These are phyloP conservation scores for Marasmius tenuissimus DNA, from an alignment of 1,284 basidiomycete genomes.

Conservation along the genomic window DNA sequence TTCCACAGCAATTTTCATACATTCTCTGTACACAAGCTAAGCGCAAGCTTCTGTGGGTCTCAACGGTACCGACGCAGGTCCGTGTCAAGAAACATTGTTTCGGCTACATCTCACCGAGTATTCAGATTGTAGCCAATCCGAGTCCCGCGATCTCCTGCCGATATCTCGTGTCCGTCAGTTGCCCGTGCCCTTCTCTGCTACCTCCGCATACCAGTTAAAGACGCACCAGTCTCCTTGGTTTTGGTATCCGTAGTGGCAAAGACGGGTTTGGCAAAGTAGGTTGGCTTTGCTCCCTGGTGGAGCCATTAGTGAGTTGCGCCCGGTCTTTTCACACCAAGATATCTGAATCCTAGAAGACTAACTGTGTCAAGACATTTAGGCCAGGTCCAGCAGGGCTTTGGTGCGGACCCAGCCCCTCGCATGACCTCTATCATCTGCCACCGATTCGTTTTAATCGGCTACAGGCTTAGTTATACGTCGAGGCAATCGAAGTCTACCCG, in stretches of 20 bases:
- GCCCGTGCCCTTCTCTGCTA: conserved; percentile 6
- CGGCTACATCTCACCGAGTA: no score
- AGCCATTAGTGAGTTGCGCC: conserved; percentile 9
- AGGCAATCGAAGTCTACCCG: no score
- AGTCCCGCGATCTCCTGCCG: conserved; percentile 8
- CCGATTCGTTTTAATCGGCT: no score
- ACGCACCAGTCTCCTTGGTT: conserved; percentile 7
- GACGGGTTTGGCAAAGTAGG: conserved; percentile 7
- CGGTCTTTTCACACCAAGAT: not conserved
- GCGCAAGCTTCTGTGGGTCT: no score
- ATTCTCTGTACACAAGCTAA: no score
- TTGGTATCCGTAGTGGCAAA: conserved; percentile 8
- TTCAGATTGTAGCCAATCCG: conserved; percentile 6
- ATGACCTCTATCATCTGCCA: no score
- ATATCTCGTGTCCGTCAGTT: conserved; percentile 6
- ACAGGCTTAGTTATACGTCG: no score
- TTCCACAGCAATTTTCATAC: no score
- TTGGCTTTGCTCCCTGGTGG: conserved; percentile 8
- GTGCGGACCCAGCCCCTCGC: no score
- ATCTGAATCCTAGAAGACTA: not conserved
- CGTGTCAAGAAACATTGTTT: no score
- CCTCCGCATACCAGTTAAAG: conserved; percentile 6
- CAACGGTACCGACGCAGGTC: no score
- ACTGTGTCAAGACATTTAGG: conserved; percentile 1
- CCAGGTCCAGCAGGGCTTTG: conserved; percentile 5